Conservation (phyloP, 1,139 yeast species). For the Spathaspora sp. region DNA sequence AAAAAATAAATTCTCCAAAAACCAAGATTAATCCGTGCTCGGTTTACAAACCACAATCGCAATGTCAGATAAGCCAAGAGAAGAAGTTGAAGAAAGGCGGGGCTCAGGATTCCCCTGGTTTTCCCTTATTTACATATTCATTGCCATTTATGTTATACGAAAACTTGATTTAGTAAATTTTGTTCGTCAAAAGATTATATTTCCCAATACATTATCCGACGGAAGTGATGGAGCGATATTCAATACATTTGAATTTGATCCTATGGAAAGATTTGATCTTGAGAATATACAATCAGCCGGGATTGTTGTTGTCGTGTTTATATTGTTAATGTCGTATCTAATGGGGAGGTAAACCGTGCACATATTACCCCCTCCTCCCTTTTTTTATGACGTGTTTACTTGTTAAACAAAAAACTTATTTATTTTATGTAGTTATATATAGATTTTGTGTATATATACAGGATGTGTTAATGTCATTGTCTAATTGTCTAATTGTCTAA, state of each 20-base stretch:
- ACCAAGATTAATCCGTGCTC: not conserved
- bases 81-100: not conserved
- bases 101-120: not conserved
- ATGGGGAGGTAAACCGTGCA: not conserved
- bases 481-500: not conserved
- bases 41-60: not conserved
- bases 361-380: too few species aligned
- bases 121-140: not conserved
- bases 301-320: not conserved
- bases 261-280: conserved; percentile 22
- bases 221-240: conserved; percentile 5
- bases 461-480: not conserved
- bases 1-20: not conserved
- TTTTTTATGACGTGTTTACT: too few species aligned
- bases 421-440: not conserved
- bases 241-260: conserved; percentile 18
- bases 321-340: not conserved
- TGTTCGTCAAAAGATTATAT: not conserved
- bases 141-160: conserved; percentile 1
- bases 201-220: not conserved
- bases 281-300: conserved; percentile 16
- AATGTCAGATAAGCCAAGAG: conserved; percentile 2
- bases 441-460: not conserved
- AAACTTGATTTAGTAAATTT: conserved; percentile 3
- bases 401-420: not conserved